Evolutionary conservation across 1,139 yeast genomes (phyloP).

Genomic region (Kodamaea plutei): DNA sequence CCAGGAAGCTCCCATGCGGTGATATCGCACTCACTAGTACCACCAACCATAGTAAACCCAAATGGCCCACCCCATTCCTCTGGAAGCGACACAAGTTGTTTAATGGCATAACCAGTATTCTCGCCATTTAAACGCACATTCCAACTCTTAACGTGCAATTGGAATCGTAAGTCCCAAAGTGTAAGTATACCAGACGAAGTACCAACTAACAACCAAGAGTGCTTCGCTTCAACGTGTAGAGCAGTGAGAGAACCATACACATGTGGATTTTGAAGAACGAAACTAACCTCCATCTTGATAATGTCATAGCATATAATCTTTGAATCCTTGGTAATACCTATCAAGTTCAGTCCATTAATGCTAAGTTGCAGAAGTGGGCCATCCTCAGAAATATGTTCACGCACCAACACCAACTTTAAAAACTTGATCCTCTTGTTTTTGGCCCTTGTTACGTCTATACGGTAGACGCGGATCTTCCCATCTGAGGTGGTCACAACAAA

Average conservation of each 20-base stretch:
- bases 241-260: conserved; percentile 63
- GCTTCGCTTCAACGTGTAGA: conserved; percentile 50
- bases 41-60: conserved; percentile 59
- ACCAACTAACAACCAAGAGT: conserved; percentile 68
- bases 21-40: conserved; percentile 55
- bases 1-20: conserved; percentile 76
- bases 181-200: conserved; percentile 69
- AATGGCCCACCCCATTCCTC: conserved; percentile 13
- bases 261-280: conserved; percentile 50
- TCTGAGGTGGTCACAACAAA: conserved; percentile 66
- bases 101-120: conserved; percentile 34
- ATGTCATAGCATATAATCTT: conserved; percentile 57
- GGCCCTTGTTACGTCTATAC: conserved; percentile 46
- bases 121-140: conserved; percentile 21
- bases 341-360: conserved; percentile 29
- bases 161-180: conserved; percentile 80
- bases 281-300: conserved; percentile 47
- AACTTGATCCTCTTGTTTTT: conserved; percentile 34
- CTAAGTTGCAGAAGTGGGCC: conserved; percentile 38
- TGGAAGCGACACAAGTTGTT: conserved; percentile 42
- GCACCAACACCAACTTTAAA: conserved; percentile 35
- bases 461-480: conserved; percentile 56
- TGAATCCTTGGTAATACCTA: conserved; percentile 53
- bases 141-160: conserved; percentile 58
- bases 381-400: conserved; percentile 28